Conservation (phyloP, 208 protist species). For the Zelonia costaricensis region DNA sequence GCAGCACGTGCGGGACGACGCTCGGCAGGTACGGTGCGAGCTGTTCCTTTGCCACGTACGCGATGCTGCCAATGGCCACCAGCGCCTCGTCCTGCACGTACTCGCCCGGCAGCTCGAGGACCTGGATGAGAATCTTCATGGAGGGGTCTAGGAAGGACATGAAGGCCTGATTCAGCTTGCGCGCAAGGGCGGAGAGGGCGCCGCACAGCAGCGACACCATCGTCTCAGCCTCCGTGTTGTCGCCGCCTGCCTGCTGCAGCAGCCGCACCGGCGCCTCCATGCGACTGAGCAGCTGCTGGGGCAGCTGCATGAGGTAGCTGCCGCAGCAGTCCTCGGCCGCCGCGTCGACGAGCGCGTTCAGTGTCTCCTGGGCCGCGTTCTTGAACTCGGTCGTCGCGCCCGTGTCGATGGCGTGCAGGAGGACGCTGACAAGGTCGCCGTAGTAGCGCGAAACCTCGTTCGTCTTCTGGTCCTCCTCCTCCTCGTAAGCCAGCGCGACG, state of each 20-base stretch:
- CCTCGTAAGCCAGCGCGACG: slow-evolving; percentile 88
- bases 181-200: slow-evolving; percentile 69
- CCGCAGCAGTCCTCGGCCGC: slow-evolving; percentile 67
- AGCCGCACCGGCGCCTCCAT: slow-evolving; percentile 39
- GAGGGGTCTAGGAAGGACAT: slow-evolving; percentile 40
- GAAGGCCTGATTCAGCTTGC: slow-evolving; percentile 67
- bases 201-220: slow-evolving; percentile 90
- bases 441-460: slow-evolving; percentile 93
- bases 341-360: slow-evolving; percentile 93
- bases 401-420: slow-evolving; percentile 80
- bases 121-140: slow-evolving; percentile 61
- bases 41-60: slow-evolving; percentile 70
- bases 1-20: slow-evolving; percentile 87
- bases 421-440: slow-evolving; percentile 53
- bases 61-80: slow-evolving; percentile 92
- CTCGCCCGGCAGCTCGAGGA: slow-evolving; percentile 56
- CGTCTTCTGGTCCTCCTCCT: slow-evolving; percentile 61
- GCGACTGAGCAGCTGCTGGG: slow-evolving; percentile 75
- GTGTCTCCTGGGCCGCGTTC: slow-evolving; percentile 91
- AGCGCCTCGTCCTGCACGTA: slow-evolving; percentile 94
- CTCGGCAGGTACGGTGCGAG: slow-evolving; percentile 84
- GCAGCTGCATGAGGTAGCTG: slow-evolving; percentile 59
- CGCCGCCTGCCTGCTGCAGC: slow-evolving; percentile 25
- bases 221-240: slow-evolving; percentile 49
- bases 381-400: slow-evolving; percentile 72